Percentiles rank a stretch among this genome's conserved stretches.
These are phyloP conservation scores for Chloranthus sessilifolius DNA, from an alignment of 164 flowering plant genomes.

Conservation along the genomic window DNA sequence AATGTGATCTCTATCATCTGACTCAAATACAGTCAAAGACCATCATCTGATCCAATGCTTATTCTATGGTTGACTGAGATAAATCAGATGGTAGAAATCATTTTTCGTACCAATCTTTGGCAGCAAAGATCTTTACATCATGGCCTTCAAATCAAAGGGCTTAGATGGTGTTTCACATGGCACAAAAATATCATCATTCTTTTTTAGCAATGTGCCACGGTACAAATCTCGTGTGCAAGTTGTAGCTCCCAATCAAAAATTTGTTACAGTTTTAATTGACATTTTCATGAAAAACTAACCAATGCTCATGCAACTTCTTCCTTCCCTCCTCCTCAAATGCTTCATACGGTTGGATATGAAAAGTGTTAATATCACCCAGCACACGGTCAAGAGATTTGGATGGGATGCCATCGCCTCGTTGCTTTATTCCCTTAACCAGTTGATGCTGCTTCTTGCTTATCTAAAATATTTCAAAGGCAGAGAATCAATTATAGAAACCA, in stretches of 20 bases:
- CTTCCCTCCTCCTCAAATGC: slow-evolving; percentile 70
- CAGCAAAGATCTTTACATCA: too few relatives aligned
- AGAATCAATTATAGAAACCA: slow-evolving; percentile 1
- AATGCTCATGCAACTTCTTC: slow-evolving; percentile 65
- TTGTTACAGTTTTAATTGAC: too few relatives aligned
- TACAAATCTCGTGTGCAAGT: background rate
- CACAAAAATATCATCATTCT: too few relatives aligned
- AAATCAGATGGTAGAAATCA: too few relatives aligned
- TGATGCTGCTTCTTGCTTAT: slow-evolving; percentile 72
- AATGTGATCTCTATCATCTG: too few relatives aligned
- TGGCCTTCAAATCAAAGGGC: too few relatives aligned
- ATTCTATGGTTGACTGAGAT: too few relatives aligned
- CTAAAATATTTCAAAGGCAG: slow-evolving; percentile 31
- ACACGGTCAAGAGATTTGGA: slow-evolving; percentile 57
- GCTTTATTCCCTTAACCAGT: slow-evolving; percentile 66
- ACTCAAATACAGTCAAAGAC: too few relatives aligned
- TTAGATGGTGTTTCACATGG: too few relatives aligned
- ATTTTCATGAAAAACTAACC: slow-evolving; percentile 60
- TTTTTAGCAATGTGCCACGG: too few relatives aligned
- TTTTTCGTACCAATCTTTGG: too few relatives aligned
- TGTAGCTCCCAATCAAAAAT: background rate
- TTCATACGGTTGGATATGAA: slow-evolving; percentile 65
- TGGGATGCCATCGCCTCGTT: slow-evolving; percentile 58
- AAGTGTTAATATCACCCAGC: slow-evolving; percentile 55
- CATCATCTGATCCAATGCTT: too few relatives aligned